These are phyloP conservation scores for Nemania serpens DNA, from an alignment of 2,329 filamentous ascomycete species.

Conservation along the genomic window DNA sequence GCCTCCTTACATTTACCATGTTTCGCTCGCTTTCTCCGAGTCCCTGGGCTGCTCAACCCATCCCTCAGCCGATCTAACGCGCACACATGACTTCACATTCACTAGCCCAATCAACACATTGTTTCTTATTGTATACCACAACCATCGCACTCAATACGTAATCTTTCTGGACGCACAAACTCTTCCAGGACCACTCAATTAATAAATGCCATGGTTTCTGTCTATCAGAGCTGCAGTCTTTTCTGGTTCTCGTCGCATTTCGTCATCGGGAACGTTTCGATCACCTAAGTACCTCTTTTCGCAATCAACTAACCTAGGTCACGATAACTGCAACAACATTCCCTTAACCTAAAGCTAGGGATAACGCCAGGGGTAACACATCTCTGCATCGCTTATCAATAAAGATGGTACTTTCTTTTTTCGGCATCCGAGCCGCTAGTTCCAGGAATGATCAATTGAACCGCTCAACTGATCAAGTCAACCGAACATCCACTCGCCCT, in stretches of 20 bases:
- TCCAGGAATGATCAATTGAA: not conserved
- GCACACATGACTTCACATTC: not conserved
- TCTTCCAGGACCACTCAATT: not conserved
- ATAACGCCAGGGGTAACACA: not conserved
- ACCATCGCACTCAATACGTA: not conserved
- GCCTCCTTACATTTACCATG: not conserved
- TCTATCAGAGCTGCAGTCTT: not conserved
- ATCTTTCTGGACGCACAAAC: not conserved
- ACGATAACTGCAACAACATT: not conserved
- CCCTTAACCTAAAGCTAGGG: too few relatives aligned
- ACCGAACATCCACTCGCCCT: slow-evolving; percentile 8
- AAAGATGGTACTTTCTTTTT: not conserved
- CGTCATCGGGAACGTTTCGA: not conserved
- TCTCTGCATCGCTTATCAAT: not conserved
- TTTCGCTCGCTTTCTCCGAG: not conserved
- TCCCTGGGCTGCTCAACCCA: not conserved
- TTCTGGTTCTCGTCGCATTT: not conserved
- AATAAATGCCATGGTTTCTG: not conserved
- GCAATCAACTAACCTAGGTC: not conserved
- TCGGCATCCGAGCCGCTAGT: not conserved
- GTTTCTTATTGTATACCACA: not conserved
- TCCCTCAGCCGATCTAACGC: not conserved
- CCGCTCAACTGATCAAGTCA: not conserved
- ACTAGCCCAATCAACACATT: not conserved
- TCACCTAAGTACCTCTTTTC: not conserved